Percentiles rank a stretch among this genome's conserved stretches.
phyloP scores from a whole-genome alignment of 73 alveolate species.

The Tetrahymena thermophila region DNA sequence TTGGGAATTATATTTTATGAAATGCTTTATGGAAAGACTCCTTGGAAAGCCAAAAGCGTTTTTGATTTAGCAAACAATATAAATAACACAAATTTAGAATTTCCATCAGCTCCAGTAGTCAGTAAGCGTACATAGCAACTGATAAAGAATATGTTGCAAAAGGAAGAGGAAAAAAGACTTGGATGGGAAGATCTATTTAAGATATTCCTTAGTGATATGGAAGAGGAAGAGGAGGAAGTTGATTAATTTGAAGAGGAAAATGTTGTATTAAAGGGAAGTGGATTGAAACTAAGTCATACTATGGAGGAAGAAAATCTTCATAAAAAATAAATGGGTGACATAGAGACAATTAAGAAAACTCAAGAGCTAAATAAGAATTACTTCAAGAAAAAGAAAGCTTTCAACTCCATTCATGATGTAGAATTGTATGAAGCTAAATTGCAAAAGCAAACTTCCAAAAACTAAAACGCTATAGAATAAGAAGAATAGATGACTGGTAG shows the following conservation, averaged over 20 bases:
- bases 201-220: not conserved
- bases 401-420: not conserved
- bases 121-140: not conserved
- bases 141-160: slow-evolving; percentile 10
- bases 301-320: not conserved
- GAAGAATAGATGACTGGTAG: not conserved
- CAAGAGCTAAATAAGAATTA: not conserved
- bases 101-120: slow-evolving; percentile 4
- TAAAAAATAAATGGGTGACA: not conserved
- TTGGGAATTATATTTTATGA: slow-evolving; percentile 37
- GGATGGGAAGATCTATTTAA: not conserved
- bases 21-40: slow-evolving; percentile 45
- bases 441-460: not conserved
- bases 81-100: not conserved
- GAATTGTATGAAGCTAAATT: not conserved
- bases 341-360: not conserved
- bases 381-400: not conserved
- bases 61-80: slow-evolving; percentile 2
- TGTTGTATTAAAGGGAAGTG: not conserved
- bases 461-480: not conserved
- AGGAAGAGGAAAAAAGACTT: slow-evolving; percentile 17
- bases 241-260: not conserved
- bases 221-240: not conserved
- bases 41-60: slow-evolving; percentile 22
- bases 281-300: not conserved